Evolutionary conservation across 2,329 filamentous ascomycete genomes (phyloP).

Genomic region (Cadophora sp.): DNA sequence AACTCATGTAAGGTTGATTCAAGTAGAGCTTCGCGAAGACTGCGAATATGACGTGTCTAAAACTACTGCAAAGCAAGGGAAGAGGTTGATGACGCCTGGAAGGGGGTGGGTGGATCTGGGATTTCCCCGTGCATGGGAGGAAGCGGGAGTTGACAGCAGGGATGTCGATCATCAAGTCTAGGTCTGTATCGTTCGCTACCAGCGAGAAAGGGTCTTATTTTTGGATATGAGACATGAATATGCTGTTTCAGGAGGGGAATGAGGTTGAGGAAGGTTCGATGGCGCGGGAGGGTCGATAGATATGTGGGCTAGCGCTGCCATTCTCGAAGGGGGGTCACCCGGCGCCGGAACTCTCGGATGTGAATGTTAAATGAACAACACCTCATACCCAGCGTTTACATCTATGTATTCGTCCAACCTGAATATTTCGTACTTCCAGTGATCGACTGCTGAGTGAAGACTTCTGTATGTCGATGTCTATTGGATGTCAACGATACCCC

Average conservation of each 20-base stretch:
- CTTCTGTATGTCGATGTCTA: neutral
- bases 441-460: neutral
- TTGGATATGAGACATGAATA: neutral
- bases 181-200: neutral
- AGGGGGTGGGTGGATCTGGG: neutral
- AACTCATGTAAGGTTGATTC: too few relatives aligned
- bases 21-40: too few relatives aligned
- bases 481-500: neutral
- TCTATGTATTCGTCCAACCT: neutral
- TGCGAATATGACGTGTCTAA: neutral
- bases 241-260: neutral
- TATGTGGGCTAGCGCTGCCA: neutral
- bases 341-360: conserved; percentile 9
- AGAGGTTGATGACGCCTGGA: neutral
- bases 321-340: neutral
- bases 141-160: neutral
- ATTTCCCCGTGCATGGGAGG: neutral
- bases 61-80: neutral
- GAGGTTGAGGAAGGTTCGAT: neutral
- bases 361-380: neutral
- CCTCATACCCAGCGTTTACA: neutral
- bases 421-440: neutral
- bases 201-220: neutral
- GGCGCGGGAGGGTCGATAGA: neutral
- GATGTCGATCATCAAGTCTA: neutral